Base-by-base conservation (phyloP, 257 asterid genomes). In the Salvia splendens region DNA sequence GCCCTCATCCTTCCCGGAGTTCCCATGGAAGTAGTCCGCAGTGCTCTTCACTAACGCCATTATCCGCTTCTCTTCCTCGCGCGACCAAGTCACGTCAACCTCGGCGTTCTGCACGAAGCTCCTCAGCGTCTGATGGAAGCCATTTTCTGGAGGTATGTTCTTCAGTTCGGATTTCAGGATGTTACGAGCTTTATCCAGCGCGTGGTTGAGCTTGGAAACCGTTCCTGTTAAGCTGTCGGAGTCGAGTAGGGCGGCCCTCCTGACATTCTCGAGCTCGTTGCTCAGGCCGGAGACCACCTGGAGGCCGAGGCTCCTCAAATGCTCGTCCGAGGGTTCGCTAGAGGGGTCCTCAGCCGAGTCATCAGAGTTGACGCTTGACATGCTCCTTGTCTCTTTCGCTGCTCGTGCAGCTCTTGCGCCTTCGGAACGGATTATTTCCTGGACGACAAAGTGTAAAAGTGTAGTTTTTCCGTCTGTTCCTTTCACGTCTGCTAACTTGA, bases 391-490 rank as follows among this genome's bases (percentile, higher is more conserved):
- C 51, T 83, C 87, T 77, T 69, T 81, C 41, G 83, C 82, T 28
- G 78, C 79, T 57, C 86, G 89, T 35, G 84, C 86, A 78, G 95
- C 97, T 78, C 88, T 80, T 72, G 69, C 47, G 67, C 98, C 98
- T 88, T 89, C 98, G 0, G 96, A 85, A 24, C 95, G 89, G 78
- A 80, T 81, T 67, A 93, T 93, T 79, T 93, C 98, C 79, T 79
- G 94, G 59, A 89, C 97, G 17, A 93, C 97, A 66, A 93, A 93
- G 80, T 85, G 98, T 56, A 93, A 65, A 12, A 93, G 78, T 0
- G 97, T 88, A 10, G 97, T 93, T 88, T 88, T 88, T 38, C 97
- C 96, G 38, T 93, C 98, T 61, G 89, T 69, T 67, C 98, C 98
- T 88, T 85, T 89, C 12, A 87, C 96, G 15, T 89, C 98, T 12